These are phyloP conservation scores for Craspedostauros australis DNA, from an alignment of 108 stramenopile species.

Conservation along the genomic window DNA sequence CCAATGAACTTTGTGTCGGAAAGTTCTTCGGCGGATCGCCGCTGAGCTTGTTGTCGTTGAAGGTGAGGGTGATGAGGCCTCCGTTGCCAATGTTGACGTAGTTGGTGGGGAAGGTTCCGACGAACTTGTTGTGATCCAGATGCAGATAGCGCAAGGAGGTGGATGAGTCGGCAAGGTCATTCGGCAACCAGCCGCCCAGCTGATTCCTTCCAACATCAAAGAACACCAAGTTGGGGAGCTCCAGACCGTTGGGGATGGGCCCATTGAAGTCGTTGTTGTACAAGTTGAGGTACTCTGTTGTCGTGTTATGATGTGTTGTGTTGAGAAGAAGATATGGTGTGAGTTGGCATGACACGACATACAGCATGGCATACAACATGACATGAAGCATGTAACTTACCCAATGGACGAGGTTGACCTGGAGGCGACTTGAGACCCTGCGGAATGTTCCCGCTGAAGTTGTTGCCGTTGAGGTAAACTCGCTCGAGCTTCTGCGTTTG, in stretches of 20 bases:
- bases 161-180: conserved; percentile 15
- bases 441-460: conserved; percentile 12
- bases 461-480: conserved; percentile 10
- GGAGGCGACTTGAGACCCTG: not conserved
- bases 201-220: conserved; percentile 39
- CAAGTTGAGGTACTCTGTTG: conserved; percentile 32
- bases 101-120: conserved; percentile 24
- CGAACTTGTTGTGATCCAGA: conserved; percentile 39
- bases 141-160: conserved; percentile 26
- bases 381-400: not conserved
- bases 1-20: conserved; percentile 6
- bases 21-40: conserved; percentile 23
- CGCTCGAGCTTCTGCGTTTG: conserved; percentile 8
- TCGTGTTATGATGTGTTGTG: not conserved
- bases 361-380: not conserved
- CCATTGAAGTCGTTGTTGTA: conserved; percentile 30
- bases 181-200: conserved; percentile 35
- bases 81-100: conserved; percentile 37
- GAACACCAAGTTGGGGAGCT: conserved; percentile 20
- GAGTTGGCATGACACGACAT: not conserved
- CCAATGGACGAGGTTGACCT: not conserved
- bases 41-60: conserved; percentile 36
- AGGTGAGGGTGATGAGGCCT: conserved; percentile 16
- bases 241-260: conserved; percentile 17
- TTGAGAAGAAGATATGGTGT: not conserved